Evolutionary conservation across 306 rosid genomes (phyloP).

Genomic region (Dryas octopetala): DNA sequence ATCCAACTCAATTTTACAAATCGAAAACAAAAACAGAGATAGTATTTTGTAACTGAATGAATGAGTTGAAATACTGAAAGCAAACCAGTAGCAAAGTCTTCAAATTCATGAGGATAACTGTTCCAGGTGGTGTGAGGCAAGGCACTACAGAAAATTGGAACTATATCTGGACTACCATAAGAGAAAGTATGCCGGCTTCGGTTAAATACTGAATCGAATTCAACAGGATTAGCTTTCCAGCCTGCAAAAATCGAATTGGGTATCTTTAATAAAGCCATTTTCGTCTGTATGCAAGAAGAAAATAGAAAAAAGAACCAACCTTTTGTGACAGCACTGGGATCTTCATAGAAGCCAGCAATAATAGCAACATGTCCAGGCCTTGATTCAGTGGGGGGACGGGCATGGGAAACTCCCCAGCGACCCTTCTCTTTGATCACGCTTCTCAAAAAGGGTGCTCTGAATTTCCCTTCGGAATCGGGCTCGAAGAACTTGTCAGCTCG

Average conservation of each 20-base stretch:
- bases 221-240: constrained; percentile 96
- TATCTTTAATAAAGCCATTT: constrained; percentile 14
- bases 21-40: background rate
- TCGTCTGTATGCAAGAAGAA: background rate
- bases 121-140: constrained; percentile 87
- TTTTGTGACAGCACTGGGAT: constrained; percentile 93
- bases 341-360: constrained; percentile 92
- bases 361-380: constrained; percentile 89
- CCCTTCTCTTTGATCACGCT: constrained; percentile 60
- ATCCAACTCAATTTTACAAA: background rate
- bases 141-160: constrained; percentile 82
- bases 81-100: constrained; percentile 86
- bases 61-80: constrained; percentile 6
- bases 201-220: constrained; percentile 87
- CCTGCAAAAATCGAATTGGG: constrained; percentile 47
- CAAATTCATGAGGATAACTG: constrained; percentile 75
- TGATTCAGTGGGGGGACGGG: constrained; percentile 94
- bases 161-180: constrained; percentile 87
- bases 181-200: constrained; percentile 72
- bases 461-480: constrained; percentile 63
- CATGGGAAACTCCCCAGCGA: constrained; percentile 98
- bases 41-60: constrained; percentile 8
- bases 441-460: constrained; percentile 80
- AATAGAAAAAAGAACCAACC: constrained; percentile 35
- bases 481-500: constrained; percentile 92